Evolutionary conservation across 352 stramenopile genomes (phyloP), one percentile per base, ranked within the genome.

Genomic region (Pythium dissimile): DNA sequence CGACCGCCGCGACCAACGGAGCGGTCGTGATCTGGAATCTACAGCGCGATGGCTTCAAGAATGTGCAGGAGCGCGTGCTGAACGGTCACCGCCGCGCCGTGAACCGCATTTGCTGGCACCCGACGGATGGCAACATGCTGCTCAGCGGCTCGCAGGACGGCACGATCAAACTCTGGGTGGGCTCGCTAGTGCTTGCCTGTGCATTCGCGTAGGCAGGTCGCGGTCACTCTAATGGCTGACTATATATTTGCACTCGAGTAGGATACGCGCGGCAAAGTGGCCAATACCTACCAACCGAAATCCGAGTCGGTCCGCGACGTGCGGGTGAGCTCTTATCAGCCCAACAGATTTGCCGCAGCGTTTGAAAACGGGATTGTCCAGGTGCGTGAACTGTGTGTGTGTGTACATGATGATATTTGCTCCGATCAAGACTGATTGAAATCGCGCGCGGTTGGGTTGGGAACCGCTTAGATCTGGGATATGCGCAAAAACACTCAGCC

Each of bases 81-180:
- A 93, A 71, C 42, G 86, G 82, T 7, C 86, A 95, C 65, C 83
- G 84, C 23, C 84, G 86, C 30, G 79, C 86, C 0, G 86, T 93
- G 56, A 95, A 95, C 54, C 84, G 86, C 51, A 94, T 95, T 54
- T 95, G 84, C 63, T 95, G 86, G 86, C 86, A 95, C 49, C 80
- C 80, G 13, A 84, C 61, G 12, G 83, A 95, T 38, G 76, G 67
- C 54, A 92, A 88, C 23, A 53, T 92, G 50, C 80, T 95, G 23
- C 78, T 94, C 35, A 95, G 86, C 63, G 86, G 83, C 9, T 95
- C 86, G 0, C 86, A 95, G 57, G 86, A 95, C 43, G 84, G 86
- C 23, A 91, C 82, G 5, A 87, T 95, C 62, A 95, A 95, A 34
- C 76, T 91, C 32, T 95, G 86, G 86, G 86, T 95, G 63, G 28